phyloP scores from a whole-genome alignment of 208 protist genomes.

The Crithidia brevicula region DNA sequence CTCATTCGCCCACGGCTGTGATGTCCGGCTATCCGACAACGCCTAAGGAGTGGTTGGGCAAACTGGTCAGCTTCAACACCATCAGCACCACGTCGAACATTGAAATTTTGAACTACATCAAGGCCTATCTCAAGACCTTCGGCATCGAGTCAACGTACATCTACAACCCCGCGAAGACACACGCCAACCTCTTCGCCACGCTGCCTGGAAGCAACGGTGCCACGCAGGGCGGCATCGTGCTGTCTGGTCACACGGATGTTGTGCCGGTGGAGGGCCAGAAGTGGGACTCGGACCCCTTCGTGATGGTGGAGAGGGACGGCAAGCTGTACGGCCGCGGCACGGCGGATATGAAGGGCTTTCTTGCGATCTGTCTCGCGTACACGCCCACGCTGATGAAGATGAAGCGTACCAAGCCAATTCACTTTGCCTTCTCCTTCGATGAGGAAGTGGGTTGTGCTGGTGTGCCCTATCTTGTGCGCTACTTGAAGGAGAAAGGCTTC shows the following conservation, averaged over 20 bases:
- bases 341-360: constrained; percentile 66
- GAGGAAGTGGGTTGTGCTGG: constrained; percentile 46
- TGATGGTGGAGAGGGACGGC: constrained; percentile 46
- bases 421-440: constrained; percentile 52
- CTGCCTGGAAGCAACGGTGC: constrained; percentile 39
- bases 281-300: constrained; percentile 58
- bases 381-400: constrained; percentile 33
- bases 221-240: constrained; percentile 49
- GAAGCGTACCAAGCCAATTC: constrained; percentile 46
- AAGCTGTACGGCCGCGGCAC: constrained; percentile 57
- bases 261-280: constrained; percentile 57
- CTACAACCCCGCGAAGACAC: constrained; percentile 31
- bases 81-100: constrained; percentile 50
- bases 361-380: constrained; percentile 44
- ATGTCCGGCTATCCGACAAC: not conserved
- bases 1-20: no score
- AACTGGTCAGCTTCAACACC: constrained; percentile 55
- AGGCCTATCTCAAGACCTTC: constrained; percentile 17
- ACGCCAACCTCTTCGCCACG: constrained; percentile 58
- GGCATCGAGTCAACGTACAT: constrained; percentile 35
- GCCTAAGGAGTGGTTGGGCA: constrained; percentile 35
- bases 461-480: constrained; percentile 30
- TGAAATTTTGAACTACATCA: constrained; percentile 29
- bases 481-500: constrained; percentile 26
- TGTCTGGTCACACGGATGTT: constrained; percentile 61